Evolutionary conservation across 495 filamentous ascomycete genomes (phyloP).

Genomic region (Astrothelium macrocarpum): DNA sequence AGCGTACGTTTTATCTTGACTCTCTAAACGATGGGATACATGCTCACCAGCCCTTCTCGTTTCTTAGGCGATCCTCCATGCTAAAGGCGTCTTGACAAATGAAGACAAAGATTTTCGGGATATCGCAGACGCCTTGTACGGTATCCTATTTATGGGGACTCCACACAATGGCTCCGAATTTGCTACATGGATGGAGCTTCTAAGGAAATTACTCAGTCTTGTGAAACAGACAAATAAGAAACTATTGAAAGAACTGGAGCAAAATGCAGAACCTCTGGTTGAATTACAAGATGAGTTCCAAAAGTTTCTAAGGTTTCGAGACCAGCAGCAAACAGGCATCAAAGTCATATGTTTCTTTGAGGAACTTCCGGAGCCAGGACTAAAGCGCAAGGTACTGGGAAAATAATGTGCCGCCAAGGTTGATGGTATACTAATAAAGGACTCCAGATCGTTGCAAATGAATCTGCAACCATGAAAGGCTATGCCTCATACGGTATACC

Average conservation of each 20-base stretch:
- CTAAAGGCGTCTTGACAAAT: neutral
- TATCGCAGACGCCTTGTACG: conserved; percentile 4
- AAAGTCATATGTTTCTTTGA: conserved; percentile 14
- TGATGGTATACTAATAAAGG: neutral
- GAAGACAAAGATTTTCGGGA: conserved; percentile 6
- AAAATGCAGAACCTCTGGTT: conserved; percentile 15
- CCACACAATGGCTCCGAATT: conserved; percentile 13
- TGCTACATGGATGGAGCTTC: conserved; percentile 9
- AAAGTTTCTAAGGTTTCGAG: conserved; percentile 9
- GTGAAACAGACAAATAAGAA: conserved; percentile 10
- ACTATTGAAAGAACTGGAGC: conserved; percentile 8
- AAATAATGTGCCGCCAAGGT: neutral
- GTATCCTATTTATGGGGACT: conserved; percentile 13
- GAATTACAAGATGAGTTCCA: conserved; percentile 16
- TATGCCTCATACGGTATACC: conserved; percentile 11
- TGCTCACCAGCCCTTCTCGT: neutral
- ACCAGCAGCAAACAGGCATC: conserved; percentile 3
- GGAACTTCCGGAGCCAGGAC: conserved; percentile 8
- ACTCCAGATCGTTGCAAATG: conserved; percentile 13
- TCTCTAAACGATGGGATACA: neutral
- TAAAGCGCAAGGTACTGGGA: neutral
- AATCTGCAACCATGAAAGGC: conserved; percentile 14
- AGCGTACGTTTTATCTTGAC: conserved; percentile 4
- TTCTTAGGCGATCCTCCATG: neutral
- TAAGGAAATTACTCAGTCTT: conserved; percentile 3